phyloP scores from a whole-genome alignment of 106 monocot species.

The Acorus gramineus region DNA sequence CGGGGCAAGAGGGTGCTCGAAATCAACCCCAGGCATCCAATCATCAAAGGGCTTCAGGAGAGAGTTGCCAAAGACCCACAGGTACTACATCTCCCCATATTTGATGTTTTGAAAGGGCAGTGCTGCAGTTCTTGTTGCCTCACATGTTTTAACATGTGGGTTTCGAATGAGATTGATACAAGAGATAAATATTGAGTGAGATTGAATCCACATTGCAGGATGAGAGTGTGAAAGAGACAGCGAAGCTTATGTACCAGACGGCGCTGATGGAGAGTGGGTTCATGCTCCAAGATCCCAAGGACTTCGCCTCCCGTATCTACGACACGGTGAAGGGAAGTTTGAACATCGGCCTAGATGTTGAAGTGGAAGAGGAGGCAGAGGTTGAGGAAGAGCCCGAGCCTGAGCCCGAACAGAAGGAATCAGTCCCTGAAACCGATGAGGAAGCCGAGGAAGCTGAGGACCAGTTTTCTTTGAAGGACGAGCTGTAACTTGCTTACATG shows the following conservation, averaged over 20 bases:
- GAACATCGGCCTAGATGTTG: constrained; percentile 54
- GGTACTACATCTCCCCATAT: too few species aligned
- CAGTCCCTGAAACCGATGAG: background rate
- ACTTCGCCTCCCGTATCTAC: constrained; percentile 80
- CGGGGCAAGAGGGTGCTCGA: constrained; percentile 2
- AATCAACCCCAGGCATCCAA: constrained; percentile 1
- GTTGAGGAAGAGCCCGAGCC: constrained; percentile 13
- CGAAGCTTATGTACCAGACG: constrained; percentile 79
- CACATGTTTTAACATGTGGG: too few species aligned
- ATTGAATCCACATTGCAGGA: constrained; percentile 32
- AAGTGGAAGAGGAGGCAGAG: constrained; percentile 80
- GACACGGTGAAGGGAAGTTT: constrained; percentile 65
- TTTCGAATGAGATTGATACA: too few species aligned
- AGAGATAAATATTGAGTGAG: too few species aligned
- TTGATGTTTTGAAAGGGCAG: too few species aligned
- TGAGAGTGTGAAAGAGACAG: constrained; percentile 67
- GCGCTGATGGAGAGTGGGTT: constrained; percentile 99
- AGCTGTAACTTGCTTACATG: constrained; percentile 31
- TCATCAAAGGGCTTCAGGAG: background rate
- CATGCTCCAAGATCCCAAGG: constrained; percentile 65
- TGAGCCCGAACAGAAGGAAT: constrained; percentile 35
- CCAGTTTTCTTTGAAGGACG: constrained; percentile 37
- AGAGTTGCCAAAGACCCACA: background rate
- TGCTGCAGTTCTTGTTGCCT: too few species aligned
- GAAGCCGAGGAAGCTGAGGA: background rate